Percentiles rank a stretch among this genome's conserved stretches.
Evolutionary conservation across 140 eudicot species (phyloP).

Genomic region (Cichorium intybus): DNA sequence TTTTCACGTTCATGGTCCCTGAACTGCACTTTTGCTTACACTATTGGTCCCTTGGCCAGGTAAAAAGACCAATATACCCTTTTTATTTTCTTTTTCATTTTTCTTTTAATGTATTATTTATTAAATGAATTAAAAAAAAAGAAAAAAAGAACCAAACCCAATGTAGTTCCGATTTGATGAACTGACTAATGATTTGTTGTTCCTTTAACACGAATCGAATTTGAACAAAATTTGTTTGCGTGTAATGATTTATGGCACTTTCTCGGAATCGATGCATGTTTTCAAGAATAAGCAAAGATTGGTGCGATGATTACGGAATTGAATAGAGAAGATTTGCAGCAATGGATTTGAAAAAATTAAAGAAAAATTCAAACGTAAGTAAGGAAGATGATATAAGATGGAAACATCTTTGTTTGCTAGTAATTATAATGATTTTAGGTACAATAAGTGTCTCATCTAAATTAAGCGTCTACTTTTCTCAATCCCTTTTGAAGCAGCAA

Average conservation of each 20-base stretch:
- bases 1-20: too few relatives aligned
- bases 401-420: background rate
- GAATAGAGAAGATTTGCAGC: background rate
- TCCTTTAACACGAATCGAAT: slow-evolving; percentile 3
- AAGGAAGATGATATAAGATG: background rate
- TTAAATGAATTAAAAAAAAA: too few relatives aligned
- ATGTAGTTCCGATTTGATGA: background rate
- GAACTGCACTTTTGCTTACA: too few relatives aligned
- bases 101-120: too few relatives aligned
- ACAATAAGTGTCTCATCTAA: slow-evolving; percentile 18
- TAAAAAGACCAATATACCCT: too few relatives aligned
- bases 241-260: background rate
- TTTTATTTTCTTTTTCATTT: too few relatives aligned
- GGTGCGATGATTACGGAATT: too few relatives aligned
- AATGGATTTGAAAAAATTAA: background rate
- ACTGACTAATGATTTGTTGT: slow-evolving; percentile 4
- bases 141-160: too few relatives aligned
- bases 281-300: too few relatives aligned
- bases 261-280: background rate
- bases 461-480: slow-evolving; percentile 18
- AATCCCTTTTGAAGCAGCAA: background rate
- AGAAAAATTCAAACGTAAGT: background rate
- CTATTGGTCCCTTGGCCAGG: too few relatives aligned
- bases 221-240: background rate
- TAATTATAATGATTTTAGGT: background rate